A percentile compares a stretch with the other conserved stretches of the same genome.
phyloP scores from a whole-genome alignment of 1,284 basidiomycete species.

The Apiotrichum domesticum region DNA sequence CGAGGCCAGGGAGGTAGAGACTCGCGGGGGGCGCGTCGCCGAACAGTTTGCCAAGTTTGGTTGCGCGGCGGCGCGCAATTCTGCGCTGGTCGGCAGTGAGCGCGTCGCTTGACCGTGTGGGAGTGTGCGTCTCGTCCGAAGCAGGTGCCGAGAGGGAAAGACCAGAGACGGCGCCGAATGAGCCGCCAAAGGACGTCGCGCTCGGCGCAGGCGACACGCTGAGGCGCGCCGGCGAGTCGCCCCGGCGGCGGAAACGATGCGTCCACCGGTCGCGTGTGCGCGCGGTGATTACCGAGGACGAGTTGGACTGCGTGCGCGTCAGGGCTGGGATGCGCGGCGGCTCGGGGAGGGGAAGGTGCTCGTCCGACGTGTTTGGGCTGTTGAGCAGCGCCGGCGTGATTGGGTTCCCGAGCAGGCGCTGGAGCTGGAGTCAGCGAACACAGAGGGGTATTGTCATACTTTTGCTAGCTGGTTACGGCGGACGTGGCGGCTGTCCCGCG shows the following conservation, averaged over 20 bases:
- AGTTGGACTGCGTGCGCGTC: neutral
- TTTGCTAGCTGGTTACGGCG: slow-evolving; percentile 28
- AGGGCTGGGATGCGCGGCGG: neutral
- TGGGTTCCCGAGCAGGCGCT: slow-evolving; percentile 24
- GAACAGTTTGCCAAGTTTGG: slow-evolving; percentile 34
- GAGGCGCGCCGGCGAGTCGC: neutral
- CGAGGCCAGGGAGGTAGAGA: slow-evolving; percentile 12
- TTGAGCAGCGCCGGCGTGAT: slow-evolving; percentile 16
- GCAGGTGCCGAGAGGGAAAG: neutral
- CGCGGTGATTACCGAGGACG: neutral
- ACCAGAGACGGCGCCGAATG: neutral
- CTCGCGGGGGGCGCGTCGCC: slow-evolving; percentile 26
- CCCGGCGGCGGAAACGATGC: neutral
- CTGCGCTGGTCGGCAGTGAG: slow-evolving; percentile 21
- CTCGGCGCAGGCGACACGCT: neutral
- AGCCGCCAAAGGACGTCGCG: neutral
- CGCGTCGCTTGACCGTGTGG: neutral
- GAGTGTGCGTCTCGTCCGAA: neutral
- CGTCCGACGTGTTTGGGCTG: slow-evolving; percentile 2
- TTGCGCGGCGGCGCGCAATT: slow-evolving; percentile 21
- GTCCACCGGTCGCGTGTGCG: neutral
- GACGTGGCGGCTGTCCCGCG: slow-evolving; percentile 2
- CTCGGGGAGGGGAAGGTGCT: neutral
- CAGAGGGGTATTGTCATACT: slow-evolving; percentile 5
- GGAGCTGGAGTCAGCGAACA: slow-evolving; percentile 10